Percentiles rank a stretch among this genome's conserved stretches.
phyloP scores from a whole-genome alignment of 73 alveolate genomes.

The Paramecium sonneborni region DNA sequence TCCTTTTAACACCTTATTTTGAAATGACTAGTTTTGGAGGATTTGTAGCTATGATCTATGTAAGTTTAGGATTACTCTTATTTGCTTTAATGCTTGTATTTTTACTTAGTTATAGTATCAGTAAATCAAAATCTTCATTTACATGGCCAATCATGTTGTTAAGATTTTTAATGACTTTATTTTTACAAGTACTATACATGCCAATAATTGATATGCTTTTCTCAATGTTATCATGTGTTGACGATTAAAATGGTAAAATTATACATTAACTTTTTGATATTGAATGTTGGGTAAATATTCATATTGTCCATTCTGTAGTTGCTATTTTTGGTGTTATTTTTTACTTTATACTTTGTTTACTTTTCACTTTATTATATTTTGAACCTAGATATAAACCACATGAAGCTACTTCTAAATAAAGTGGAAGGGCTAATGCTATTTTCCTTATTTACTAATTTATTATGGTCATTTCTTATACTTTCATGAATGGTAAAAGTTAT shows the following conservation, averaged over 20 bases:
- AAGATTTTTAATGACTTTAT: neutral
- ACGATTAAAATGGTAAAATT: neutral
- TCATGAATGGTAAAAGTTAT: slow-evolving; percentile 10
- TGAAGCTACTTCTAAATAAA: neutral
- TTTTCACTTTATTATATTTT: neutral
- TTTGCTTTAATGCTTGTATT: slow-evolving; percentile 32
- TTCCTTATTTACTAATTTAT: neutral
- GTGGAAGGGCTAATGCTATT: slow-evolving; percentile 29
- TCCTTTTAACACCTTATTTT: slow-evolving; percentile 18
- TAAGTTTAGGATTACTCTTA: neutral
- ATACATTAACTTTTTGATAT: neutral
- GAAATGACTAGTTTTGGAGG: neutral
- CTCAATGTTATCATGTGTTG: slow-evolving; percentile 24
- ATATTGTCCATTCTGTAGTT: slow-evolving; percentile 39
- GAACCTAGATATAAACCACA: slow-evolving; percentile 1
- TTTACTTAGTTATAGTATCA: neutral
- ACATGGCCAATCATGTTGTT: slow-evolving; percentile 37
- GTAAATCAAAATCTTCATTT: slow-evolving; percentile 4
- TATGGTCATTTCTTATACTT: slow-evolving; percentile 26
- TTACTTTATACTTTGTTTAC: neutral
- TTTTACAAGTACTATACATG: neutral
- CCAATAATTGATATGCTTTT: slow-evolving; percentile 28
- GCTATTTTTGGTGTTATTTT: slow-evolving; percentile 30
- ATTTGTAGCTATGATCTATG: slow-evolving; percentile 38
- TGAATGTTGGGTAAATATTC: slow-evolving; percentile 47